Evolutionary conservation across 768 basidiomycete genomes (phyloP).

Genomic region (Melanogaster broomeanus): DNA sequence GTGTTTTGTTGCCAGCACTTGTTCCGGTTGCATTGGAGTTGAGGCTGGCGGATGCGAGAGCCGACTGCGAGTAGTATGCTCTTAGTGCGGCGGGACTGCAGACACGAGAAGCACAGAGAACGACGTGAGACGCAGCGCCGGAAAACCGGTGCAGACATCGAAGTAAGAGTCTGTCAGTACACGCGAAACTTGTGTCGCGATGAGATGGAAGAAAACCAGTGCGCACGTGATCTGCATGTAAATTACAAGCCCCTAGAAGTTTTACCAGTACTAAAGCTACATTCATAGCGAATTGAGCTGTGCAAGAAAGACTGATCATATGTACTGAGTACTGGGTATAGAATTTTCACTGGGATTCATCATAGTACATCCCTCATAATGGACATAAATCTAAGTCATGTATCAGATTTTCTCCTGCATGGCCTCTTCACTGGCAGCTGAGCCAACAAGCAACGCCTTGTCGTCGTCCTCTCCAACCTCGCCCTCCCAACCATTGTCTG

Average conservation of each 20-base stretch:
- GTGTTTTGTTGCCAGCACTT: neutral
- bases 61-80: conserved; percentile 28
- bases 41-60: conserved; percentile 10
- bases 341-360: no score
- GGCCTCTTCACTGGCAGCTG: conserved; percentile 13
- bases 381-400: neutral
- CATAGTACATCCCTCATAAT: neutral
- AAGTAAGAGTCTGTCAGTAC: no score
- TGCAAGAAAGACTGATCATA: no score
- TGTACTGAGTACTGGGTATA: no score
- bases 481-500: conserved; percentile 66
- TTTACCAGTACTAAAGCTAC: no score
- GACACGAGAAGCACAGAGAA: conserved; percentile 16
- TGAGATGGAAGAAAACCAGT: neutral
- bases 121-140: conserved; percentile 14
- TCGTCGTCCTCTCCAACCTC: conserved; percentile 58
- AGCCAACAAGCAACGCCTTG: conserved; percentile 23
- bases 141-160: conserved; percentile 26
- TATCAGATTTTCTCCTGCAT: conserved; percentile 10
- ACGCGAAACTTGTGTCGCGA: no score
- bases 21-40: conserved; percentile 5
- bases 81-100: conserved; percentile 14
- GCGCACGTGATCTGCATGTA: conserved; percentile 17
- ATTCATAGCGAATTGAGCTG: no score
- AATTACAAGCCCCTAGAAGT: neutral